A percentile compares a stretch with the other conserved stretches of the same genome.
Conservation (phyloP, 768 basidiomycete species). For the Tricholoma furcatifolium region DNA sequence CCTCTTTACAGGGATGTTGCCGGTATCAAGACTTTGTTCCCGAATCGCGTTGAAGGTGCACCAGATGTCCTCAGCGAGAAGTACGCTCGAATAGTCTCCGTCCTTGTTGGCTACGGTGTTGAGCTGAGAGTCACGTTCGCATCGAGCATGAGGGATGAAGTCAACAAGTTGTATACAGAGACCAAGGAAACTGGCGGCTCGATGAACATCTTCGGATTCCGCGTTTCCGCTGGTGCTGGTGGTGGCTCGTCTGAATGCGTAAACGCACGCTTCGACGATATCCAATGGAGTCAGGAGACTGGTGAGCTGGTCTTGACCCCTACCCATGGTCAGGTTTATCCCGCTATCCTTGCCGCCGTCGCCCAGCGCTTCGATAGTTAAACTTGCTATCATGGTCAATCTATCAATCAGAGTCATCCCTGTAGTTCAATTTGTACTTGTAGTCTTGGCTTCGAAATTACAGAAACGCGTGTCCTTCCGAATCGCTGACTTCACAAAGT, state of each 20-base stretch:
- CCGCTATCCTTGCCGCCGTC: constrained; percentile 7
- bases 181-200: too few species aligned
- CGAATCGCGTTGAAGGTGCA: not conserved
- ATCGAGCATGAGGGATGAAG: not conserved
- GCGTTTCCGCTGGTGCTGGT: too few species aligned
- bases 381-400: too few species aligned
- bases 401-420: too few species aligned
- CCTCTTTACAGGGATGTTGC: not conserved
- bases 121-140: constrained; percentile 4
- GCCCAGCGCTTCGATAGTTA: constrained; percentile 7
- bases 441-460: not conserved
- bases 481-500: too few species aligned
- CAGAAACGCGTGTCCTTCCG: too few species aligned
- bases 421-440: too few species aligned
- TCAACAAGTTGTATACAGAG: constrained; percentile 3
- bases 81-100: constrained; percentile 1
- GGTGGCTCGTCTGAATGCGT: too few species aligned
- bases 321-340: constrained; percentile 5
- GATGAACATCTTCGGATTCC: too few species aligned
- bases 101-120: constrained; percentile 7
- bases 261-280: too few species aligned
- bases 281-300: not conserved
- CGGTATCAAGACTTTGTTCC: constrained; percentile 7
- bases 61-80: constrained; percentile 9
- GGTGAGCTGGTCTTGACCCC: constrained; percentile 7